Base-by-base conservation (phyloP, 2,329 filamentous ascomycete species). In the Aciculosporium take region DNA sequence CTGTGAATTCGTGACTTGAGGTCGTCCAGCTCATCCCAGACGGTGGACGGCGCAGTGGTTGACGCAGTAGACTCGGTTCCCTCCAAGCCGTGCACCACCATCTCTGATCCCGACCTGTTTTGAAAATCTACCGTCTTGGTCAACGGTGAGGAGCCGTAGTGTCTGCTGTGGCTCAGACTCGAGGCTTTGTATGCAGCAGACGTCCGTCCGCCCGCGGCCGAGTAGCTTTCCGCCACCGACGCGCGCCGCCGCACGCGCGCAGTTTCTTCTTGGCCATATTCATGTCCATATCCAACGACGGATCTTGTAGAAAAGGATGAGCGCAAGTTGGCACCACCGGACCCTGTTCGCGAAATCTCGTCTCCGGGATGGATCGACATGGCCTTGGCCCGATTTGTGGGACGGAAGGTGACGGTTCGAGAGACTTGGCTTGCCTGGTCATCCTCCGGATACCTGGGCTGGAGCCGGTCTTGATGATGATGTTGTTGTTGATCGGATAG, bases 1-100 rank as follows among this genome's bases (percentile, higher is more conserved):
- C 86, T 84, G 51, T 85, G 80, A 51, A 98, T 94, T 24, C 91
- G 78, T 31, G 85, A 91, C 59, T 96, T 96, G 36, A 98, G 66
- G 49, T 96, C 91, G 52, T 96, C 91, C 23, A 98, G 65, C 60
- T 98, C 91, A 56, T 96, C 91, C 91, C 91, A 98, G 3, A 98
- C 85, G 0, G 87, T 95, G 2, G 87, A 93, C 10, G 88, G 85
- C 1, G 85, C 86, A 1, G 81, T 87, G 1, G 85, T 91, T 0
- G 91, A 96, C 27, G 83, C 72, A 0, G 83, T 89, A 0, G 91
- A 96, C 52, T 91, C 86, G 0, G 86, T 87, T 7, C 80, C 81
- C 53, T 88, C 79, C 23, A 66, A 51, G 15, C 59, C 63, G 44
- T 72, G 64, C 32, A 57, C 48, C 32, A 57, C 48, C 8, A 48